phyloP scores from a whole-genome alignment of 306 rosid species.

The Oxytropis ochrocephala region DNA sequence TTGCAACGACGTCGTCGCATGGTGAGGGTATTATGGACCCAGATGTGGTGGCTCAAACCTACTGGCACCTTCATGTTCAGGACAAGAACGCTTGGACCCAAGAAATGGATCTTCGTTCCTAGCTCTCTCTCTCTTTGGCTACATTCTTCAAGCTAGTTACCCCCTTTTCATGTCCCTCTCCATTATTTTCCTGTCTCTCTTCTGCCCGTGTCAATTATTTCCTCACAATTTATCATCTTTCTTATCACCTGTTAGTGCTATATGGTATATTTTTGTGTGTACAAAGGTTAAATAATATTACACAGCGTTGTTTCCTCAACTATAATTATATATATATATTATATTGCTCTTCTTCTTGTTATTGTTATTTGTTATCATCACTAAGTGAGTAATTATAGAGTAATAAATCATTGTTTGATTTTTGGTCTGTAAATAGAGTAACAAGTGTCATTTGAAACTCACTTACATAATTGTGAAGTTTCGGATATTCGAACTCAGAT shows the following conservation, averaged over 20 bases:
- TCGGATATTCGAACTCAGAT: too few species aligned
- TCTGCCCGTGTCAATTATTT: neutral
- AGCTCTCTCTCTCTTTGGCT: slow-evolving; percentile 15
- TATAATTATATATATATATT: neutral
- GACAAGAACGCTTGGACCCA: slow-evolving; percentile 88
- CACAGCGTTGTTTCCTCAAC: neutral
- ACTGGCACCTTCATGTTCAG: slow-evolving; percentile 86
- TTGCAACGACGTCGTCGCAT: slow-evolving; percentile 11
- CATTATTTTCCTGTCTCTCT: slow-evolving; percentile 1
- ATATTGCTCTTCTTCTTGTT: neutral
- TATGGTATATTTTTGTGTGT: neutral
- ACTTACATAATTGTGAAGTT: too few species aligned
- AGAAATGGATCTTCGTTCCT: slow-evolving; percentile 77
- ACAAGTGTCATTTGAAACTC: too few species aligned
- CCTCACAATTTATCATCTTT: neutral
- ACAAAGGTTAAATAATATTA: neutral
- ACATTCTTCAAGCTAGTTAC: slow-evolving; percentile 29
- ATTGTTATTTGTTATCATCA: neutral
- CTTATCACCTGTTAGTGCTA: neutral
- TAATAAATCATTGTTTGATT: too few species aligned
- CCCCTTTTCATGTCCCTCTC: neutral
- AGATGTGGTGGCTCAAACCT: slow-evolving; percentile 79
- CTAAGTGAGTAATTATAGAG: too few species aligned
- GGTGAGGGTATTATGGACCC: slow-evolving; percentile 62
- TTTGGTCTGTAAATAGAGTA: too few species aligned